Base-by-base conservation (phyloP, 1,284 basidiomycete genomes). In the Peniophora sp. region DNA sequence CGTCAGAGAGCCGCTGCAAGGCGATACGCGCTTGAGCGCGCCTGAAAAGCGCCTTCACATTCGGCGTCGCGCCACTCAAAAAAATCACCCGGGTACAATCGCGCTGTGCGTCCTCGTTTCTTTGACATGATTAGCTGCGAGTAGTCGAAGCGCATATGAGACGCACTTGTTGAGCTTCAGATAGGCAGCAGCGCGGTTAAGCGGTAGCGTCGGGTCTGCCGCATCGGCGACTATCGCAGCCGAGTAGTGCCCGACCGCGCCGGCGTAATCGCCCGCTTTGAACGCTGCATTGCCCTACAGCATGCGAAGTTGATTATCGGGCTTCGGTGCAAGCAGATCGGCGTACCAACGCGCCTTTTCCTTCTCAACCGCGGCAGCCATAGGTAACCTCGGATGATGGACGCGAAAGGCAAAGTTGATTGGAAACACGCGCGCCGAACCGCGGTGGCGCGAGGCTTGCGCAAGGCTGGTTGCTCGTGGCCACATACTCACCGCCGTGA, bases 101-200 rank as follows among this genome's bases (percentile, higher is more conserved):
- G 50, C 84, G 67, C 60, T 87, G 83, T 16, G 85, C 85, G 64
- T 91, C 88, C 60, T 82, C 77, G 55, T 79, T 69, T 60, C 87
- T 90, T 48, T 45, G 25, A 23, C 50, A 52, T 25, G 24, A 54
- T 41, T 23, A 47, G 25, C 48, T 50, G 27, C 17, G 34, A 16
- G 11, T 45, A 41, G 54, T 45, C 32, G 50, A 48, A 22, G 41
- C 50, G 38, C 49, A 34, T 8, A 36, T 51, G 39, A 55, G 61
- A 69, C 87, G 71, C 73, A 90, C 88, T 90, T 91, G 78, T 80
- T 79, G 72, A 92, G 75, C 73, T 87, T 90, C 55, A 92, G 73
- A 69, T 91, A 90, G 22, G 89, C 87, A 25, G 87, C 85, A 10
- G 87, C 85, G 39, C 89, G 79, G 62, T 92, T 92, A 48, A 92